These are phyloP conservation scores for Filobasidium floriforme DNA, from an alignment of 768 basidiomycete genomes.

Conservation along the genomic window DNA sequence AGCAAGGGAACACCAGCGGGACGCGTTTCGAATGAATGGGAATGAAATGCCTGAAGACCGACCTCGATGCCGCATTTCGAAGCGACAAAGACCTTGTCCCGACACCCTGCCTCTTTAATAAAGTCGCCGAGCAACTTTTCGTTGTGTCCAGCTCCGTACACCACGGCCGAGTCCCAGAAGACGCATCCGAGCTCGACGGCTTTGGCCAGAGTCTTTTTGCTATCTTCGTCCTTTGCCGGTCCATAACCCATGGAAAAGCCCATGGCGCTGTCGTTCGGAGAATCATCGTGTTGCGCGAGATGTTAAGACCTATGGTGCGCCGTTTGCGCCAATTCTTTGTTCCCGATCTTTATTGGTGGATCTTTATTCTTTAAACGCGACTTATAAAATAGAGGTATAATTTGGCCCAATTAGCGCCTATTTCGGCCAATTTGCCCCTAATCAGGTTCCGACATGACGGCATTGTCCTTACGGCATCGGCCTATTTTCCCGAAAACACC, in stretches of 20 bases:
- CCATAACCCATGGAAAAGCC: conserved; percentile 25
- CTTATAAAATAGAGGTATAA: no score
- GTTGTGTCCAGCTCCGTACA: conserved; percentile 32
- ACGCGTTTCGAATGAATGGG: background rate
- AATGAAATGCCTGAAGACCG: no score
- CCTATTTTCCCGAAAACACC: no score
- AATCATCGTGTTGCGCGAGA: no score
- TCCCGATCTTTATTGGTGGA: no score
- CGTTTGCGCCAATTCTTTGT: no score
- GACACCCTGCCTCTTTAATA: conserved; percentile 21
- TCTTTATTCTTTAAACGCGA: no score
- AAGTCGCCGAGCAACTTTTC: conserved; percentile 29
- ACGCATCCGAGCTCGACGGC: conserved; percentile 34
- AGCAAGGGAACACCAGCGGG: background rate
- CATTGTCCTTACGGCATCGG: no score
- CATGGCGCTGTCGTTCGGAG: conserved; percentile 32
- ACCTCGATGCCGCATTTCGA: conserved; percentile 34
- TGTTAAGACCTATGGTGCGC: no score
- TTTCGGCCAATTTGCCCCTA: no score
- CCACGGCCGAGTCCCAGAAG: conserved; percentile 34
- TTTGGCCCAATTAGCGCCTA: no score
- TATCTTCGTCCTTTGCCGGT: conserved; percentile 19
- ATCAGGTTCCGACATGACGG: no score
- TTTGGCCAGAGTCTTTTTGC: conserved; percentile 19
- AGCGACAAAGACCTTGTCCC: conserved; percentile 32